phyloP scores from a whole-genome alignment of 441 rosid genomes.

The Adansonia gregorii region DNA sequence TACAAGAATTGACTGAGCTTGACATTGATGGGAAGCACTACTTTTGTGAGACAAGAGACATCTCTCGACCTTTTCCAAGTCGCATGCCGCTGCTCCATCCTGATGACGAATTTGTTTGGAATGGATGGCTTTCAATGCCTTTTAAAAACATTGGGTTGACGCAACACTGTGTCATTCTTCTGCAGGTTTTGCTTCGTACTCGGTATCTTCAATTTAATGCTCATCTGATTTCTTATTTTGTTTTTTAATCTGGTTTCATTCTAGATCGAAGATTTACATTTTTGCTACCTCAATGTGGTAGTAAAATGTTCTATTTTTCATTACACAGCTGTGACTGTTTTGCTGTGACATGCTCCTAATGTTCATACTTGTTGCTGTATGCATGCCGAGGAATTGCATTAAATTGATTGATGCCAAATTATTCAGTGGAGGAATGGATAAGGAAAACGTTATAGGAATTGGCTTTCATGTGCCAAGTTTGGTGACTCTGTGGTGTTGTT shows the following conservation, averaged over 20 bases:
- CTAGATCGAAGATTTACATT: slow-evolving; percentile 19
- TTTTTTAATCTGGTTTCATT: slow-evolving; percentile 21
- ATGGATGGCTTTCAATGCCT: slow-evolving; percentile 78
- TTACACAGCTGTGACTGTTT: background rate
- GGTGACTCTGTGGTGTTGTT: background rate
- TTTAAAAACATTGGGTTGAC: slow-evolving; percentile 74
- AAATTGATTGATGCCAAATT: slow-evolving; percentile 7
- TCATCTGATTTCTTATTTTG: slow-evolving; percentile 7
- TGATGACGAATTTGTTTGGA: slow-evolving; percentile 97
- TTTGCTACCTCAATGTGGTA: slow-evolving; percentile 18
- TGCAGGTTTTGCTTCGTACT: slow-evolving; percentile 77
- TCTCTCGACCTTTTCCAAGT: slow-evolving; percentile 93
- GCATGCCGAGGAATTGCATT: background rate
- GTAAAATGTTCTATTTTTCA: background rate
- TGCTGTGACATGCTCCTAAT: background rate
- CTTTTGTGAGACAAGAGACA: slow-evolving; percentile 88
- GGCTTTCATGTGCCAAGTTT: slow-evolving; percentile 1
- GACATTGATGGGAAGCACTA: slow-evolving; percentile 96
- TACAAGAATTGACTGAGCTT: slow-evolving; percentile 86
- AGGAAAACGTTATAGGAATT: background rate
- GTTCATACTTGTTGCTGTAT: slow-evolving; percentile 1
- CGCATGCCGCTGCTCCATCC: slow-evolving; percentile 67
- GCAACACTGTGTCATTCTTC: slow-evolving; percentile 75
- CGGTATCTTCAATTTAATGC: slow-evolving; percentile 36
- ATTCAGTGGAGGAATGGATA: slow-evolving; percentile 14